These are phyloP conservation scores for Coemansia sp. DNA, from an alignment of 192 early-diverging fungal genomes.

Conservation along the genomic window DNA sequence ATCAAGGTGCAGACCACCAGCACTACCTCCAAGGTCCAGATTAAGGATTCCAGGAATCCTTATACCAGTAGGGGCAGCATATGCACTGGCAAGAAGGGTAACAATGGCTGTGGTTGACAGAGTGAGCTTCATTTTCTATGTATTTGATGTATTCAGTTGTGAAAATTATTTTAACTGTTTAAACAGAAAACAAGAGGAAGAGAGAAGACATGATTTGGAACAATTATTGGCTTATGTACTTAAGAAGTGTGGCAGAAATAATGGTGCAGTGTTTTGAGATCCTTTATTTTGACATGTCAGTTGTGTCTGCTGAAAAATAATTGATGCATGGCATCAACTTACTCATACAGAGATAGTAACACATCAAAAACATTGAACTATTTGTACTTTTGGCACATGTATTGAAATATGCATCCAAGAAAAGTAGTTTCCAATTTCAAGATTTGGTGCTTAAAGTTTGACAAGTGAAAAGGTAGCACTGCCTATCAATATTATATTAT, in stretches of 20 bases:
- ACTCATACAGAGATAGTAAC: not conserved
- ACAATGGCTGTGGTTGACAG: conserved; percentile 5
- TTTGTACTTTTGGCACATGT: not conserved
- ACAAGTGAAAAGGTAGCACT: not conserved
- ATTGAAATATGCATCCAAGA: not conserved
- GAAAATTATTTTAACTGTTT: not conserved
- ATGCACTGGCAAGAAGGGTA: conserved; percentile 6
- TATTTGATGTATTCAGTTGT: not conserved
- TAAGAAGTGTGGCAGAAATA: not conserved
- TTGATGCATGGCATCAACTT: not conserved
- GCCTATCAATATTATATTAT: not conserved
- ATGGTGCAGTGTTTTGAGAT: not conserved
- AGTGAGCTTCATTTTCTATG: conserved; percentile 14
- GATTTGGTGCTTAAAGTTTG: not conserved
- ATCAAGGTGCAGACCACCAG: conserved; percentile 24
- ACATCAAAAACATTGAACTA: not conserved
- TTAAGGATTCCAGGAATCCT: conserved; percentile 41
- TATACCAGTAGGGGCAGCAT: conserved; percentile 15
- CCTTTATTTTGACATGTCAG: not conserved
- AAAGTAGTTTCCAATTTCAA: not conserved
- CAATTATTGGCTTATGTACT: not conserved
- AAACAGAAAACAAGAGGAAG: not conserved
- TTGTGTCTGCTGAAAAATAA: not conserved
- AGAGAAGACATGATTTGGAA: not conserved
- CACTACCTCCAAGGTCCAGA: conserved; percentile 19